A percentile compares a stretch with the other conserved stretches of the same genome.
Conservation (phyloP, 306 rosid species). For the Sindora glabra region DNA sequence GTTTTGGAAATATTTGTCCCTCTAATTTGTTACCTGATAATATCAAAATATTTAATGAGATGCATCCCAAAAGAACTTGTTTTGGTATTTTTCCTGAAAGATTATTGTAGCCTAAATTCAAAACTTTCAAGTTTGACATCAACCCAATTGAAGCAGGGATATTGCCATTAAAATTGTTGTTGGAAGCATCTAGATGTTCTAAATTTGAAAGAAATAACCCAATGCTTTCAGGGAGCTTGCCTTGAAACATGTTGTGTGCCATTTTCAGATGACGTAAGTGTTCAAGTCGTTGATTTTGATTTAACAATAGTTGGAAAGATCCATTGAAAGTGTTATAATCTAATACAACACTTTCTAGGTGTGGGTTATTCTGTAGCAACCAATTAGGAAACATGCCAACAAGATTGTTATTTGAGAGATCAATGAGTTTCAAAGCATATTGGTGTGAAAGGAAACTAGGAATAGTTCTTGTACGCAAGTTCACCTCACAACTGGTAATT, state of each 20-base stretch:
- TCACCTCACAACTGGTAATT: not conserved
- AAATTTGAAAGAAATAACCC: not conserved
- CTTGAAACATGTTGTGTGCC: not conserved
- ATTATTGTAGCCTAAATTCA: not conserved
- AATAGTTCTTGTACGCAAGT: not conserved
- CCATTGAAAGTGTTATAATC: not conserved
- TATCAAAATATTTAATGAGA: not conserved
- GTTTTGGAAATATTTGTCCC: not conserved
- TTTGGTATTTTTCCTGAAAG: not conserved
- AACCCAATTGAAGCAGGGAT: constrained; percentile 1
- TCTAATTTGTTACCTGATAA: not conserved
- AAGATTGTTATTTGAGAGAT: constrained; percentile 6
- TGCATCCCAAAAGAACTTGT: not conserved
- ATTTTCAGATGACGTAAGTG: no score
- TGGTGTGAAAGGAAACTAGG: constrained; percentile 4
- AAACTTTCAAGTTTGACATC: not conserved
- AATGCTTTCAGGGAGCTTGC: not conserved
- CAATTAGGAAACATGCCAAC: not conserved
- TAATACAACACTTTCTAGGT: not conserved
- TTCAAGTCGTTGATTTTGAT: not conserved
- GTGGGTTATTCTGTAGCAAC: constrained; percentile 3
- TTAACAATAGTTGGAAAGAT: not conserved
- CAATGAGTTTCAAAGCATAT: not conserved
- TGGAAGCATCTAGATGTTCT: not conserved
- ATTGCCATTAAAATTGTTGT: not conserved